Conservation (phyloP, 352 stramenopile species). For the Phytophthora pluvialis region DNA sequence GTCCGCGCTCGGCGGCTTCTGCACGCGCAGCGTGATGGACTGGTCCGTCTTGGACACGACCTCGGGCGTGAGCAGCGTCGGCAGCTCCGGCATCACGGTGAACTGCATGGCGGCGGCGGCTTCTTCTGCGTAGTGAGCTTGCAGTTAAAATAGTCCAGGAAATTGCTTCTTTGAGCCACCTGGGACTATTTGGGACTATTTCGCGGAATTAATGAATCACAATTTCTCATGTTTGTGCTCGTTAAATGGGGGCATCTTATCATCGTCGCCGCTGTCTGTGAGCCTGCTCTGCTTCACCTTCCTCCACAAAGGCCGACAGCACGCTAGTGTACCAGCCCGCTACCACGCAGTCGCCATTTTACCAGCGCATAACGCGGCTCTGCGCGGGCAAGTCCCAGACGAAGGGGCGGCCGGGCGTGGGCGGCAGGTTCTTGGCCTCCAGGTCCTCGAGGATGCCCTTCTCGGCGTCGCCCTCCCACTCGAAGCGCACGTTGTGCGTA, state of each 20-base stretch:
- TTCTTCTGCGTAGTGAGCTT: conserved; percentile 3
- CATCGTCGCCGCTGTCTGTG: conserved; percentile 6
- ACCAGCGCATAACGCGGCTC: conserved; percentile 75
- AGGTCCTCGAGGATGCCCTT: conserved; percentile 73
- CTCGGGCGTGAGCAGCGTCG: conserved; percentile 60
- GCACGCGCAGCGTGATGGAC: conserved; percentile 69
- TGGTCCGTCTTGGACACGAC: conserved; percentile 79
- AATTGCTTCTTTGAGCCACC: too few species aligned
- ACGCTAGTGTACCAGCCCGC: conserved; percentile 6
- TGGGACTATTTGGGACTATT: too few species aligned
- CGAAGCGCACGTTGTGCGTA: conserved; percentile 85
- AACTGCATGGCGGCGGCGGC: conserved; percentile 40
- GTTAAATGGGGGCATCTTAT: conserved; percentile 17
- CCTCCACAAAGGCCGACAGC: background rate
- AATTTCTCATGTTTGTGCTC: conserved; percentile 21
- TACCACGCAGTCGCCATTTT: conserved; percentile 21
- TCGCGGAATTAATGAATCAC: background rate
- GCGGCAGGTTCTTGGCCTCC: conserved; percentile 79
- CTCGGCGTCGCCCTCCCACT: conserved; percentile 78
- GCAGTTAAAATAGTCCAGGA: too few species aligned
- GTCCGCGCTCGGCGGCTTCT: conserved; percentile 37
- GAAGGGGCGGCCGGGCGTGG: conserved; percentile 70
- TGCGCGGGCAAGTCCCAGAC: conserved; percentile 72
- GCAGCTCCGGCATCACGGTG: conserved; percentile 67
- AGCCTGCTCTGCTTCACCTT: background rate